Conservation (phyloP, 345 rosid species). For the Moricandia arvensis region DNA sequence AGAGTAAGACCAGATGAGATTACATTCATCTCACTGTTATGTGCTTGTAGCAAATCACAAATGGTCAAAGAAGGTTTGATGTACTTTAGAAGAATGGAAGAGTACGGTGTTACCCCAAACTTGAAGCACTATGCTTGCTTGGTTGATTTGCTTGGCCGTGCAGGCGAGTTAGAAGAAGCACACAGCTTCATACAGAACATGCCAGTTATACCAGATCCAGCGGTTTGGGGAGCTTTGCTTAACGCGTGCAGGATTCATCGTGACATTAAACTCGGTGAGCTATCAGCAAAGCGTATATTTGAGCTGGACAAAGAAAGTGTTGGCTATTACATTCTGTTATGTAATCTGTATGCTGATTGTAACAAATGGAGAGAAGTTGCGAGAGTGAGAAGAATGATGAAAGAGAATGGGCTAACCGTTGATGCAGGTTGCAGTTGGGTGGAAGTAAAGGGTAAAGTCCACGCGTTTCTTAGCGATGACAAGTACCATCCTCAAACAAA, state of each 20-base stretch:
- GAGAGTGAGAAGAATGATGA: slow-evolving; percentile 59
- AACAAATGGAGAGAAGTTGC: slow-evolving; percentile 73
- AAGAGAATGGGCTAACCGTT: slow-evolving; percentile 58
- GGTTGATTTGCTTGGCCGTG: slow-evolving; percentile 84
- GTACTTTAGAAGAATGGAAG: slow-evolving; percentile 60
- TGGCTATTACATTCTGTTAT: slow-evolving; percentile 69
- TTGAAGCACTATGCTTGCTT: slow-evolving; percentile 79
- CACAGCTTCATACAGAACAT: slow-evolving; percentile 55
- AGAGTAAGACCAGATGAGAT: slow-evolving; percentile 66
- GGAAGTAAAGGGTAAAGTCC: slow-evolving; percentile 71
- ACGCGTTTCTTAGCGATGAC: slow-evolving; percentile 77
- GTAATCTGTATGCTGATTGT: slow-evolving; percentile 62
- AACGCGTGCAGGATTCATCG: slow-evolving; percentile 70
- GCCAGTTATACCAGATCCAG: slow-evolving; percentile 67
- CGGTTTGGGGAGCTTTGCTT: slow-evolving; percentile 87
- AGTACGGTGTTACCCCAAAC: slow-evolving; percentile 56
- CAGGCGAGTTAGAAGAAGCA: slow-evolving; percentile 67
- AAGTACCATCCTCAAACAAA: slow-evolving; percentile 53
- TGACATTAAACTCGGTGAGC: slow-evolving; percentile 56
- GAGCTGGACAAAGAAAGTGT: slow-evolving; percentile 57
- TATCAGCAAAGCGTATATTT: slow-evolving; percentile 59
- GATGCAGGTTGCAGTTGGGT: slow-evolving; percentile 94
- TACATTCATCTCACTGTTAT: slow-evolving; percentile 65
- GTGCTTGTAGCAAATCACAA: slow-evolving; percentile 82
- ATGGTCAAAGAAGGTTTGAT: slow-evolving; percentile 65